Evolutionary conservation across 768 basidiomycete genomes (phyloP).

Genomic region (Trametes elegans): DNA sequence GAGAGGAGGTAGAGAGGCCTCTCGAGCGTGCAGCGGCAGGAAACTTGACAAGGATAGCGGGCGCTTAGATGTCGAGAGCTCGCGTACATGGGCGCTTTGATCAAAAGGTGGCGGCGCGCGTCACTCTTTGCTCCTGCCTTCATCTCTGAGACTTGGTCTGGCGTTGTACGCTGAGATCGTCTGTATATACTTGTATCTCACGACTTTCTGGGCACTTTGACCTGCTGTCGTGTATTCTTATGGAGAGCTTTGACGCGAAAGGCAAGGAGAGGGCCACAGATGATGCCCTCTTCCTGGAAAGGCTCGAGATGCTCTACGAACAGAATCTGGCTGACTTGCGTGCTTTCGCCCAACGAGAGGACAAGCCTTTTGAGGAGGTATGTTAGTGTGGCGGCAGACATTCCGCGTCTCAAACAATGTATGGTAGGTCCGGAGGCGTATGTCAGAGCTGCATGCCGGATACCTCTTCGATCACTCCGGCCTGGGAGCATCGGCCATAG

Average conservation of each 20-base stretch:
- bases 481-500: neutral
- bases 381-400: too few relatives aligned
- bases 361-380: constrained; percentile 60
- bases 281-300: constrained; percentile 60
- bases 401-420: too few relatives aligned
- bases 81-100: constrained; percentile 1
- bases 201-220: neutral
- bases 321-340: constrained; percentile 54
- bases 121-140: constrained; percentile 8
- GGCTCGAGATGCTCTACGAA: constrained; percentile 62
- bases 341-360: constrained; percentile 60
- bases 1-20: neutral
- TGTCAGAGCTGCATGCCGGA: constrained; percentile 65
- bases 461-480: constrained; percentile 43
- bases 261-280: constrained; percentile 30
- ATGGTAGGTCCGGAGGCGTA: constrained; percentile 40
- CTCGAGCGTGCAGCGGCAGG: neutral
- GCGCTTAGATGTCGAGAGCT: constrained; percentile 17
- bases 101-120: constrained; percentile 2
- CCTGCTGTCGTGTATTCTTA: neutral
- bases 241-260: constrained; percentile 15
- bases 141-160: neutral
- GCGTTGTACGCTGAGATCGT: neutral
- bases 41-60: constrained; percentile 10
- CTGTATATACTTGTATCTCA: neutral